phyloP scores from a whole-genome alignment of 768 basidiomycete species.

The Strobilomyces dryophilus region DNA sequence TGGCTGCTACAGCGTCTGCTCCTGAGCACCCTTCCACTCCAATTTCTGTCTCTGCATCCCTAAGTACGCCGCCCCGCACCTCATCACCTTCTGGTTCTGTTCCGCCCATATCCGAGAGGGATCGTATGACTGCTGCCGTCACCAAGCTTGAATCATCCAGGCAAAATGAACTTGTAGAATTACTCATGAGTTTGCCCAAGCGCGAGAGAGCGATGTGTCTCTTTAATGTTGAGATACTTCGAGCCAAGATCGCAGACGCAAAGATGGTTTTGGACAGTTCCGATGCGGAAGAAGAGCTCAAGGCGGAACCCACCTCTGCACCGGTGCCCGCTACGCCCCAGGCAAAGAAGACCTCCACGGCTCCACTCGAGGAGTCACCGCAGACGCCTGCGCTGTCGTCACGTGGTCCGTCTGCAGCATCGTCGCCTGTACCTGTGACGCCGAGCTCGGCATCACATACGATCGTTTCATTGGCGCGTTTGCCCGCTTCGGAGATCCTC shows the following conservation, averaged over 20 bases:
- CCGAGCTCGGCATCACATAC: conserved; percentile 53
- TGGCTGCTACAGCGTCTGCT: conserved; percentile 78
- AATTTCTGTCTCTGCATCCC: conserved; percentile 67
- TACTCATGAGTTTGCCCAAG: conserved; percentile 84
- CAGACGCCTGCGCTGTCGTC: conserved; percentile 76
- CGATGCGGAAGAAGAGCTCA: conserved; percentile 48
- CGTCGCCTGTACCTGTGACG: conserved; percentile 65
- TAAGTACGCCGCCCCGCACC: conserved; percentile 81
- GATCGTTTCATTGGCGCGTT: conserved; percentile 61
- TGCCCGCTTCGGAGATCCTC: conserved; percentile 76
- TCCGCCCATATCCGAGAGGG: conserved; percentile 65
- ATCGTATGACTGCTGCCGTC: conserved; percentile 69
- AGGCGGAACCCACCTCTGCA: conserved; percentile 19
- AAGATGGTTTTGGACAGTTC: conserved; percentile 76
- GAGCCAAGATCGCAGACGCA: conserved; percentile 76
- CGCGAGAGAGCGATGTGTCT: conserved; percentile 88
- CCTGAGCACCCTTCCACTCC: conserved; percentile 88
- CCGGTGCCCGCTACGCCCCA: conserved; percentile 59
- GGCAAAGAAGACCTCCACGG: conserved; percentile 47
- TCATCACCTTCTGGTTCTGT: conserved; percentile 68
- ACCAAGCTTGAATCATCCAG: conserved; percentile 56
- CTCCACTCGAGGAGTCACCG: conserved; percentile 48
- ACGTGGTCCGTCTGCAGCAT: conserved; percentile 64
- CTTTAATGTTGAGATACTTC: conserved; percentile 79
- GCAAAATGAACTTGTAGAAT: conserved; percentile 63